These are phyloP conservation scores for Leucaena leucocephala DNA, from an alignment of 306 rosid species.

Conservation along the genomic window DNA sequence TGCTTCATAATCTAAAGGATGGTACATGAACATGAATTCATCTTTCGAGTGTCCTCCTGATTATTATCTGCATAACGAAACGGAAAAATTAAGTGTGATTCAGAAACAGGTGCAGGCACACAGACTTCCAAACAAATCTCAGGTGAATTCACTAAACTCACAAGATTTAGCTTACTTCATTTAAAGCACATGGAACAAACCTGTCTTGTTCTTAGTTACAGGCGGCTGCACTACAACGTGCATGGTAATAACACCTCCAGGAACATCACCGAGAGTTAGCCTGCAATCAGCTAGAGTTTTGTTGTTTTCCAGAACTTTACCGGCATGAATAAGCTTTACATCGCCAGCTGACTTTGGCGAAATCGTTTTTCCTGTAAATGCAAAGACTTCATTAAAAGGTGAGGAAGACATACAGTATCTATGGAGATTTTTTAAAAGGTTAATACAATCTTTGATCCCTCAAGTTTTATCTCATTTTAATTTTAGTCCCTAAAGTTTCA, in stretches of 20 bases:
- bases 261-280: slow-evolving; percentile 51
- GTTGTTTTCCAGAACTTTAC: slow-evolving; percentile 68
- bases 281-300: slow-evolving; percentile 68
- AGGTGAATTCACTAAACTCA: slow-evolving; percentile 1
- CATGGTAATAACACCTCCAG: slow-evolving; percentile 64
- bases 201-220: slow-evolving; percentile 52
- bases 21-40: slow-evolving; percentile 66
- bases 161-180: neutral
- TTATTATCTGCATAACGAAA: slow-evolving; percentile 50
- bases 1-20: slow-evolving; percentile 55
- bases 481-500: too few relatives aligned
- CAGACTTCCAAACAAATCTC: neutral
- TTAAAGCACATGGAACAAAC: slow-evolving; percentile 39
- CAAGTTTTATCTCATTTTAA: too few relatives aligned
- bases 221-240: slow-evolving; percentile 72
- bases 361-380: slow-evolving; percentile 57
- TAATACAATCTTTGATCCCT: too few relatives aligned
- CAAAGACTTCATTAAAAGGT: slow-evolving; percentile 32
- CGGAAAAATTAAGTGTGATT: neutral
- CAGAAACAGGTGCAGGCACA: neutral
- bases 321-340: slow-evolving; percentile 68
- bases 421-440: neutral
- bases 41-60: slow-evolving; percentile 49
- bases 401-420: slow-evolving; percentile 1
- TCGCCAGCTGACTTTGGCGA: slow-evolving; percentile 63